These are phyloP conservation scores for Pythium monospermum DNA, from an alignment of 352 stramenopile species.

Conservation along the genomic window DNA sequence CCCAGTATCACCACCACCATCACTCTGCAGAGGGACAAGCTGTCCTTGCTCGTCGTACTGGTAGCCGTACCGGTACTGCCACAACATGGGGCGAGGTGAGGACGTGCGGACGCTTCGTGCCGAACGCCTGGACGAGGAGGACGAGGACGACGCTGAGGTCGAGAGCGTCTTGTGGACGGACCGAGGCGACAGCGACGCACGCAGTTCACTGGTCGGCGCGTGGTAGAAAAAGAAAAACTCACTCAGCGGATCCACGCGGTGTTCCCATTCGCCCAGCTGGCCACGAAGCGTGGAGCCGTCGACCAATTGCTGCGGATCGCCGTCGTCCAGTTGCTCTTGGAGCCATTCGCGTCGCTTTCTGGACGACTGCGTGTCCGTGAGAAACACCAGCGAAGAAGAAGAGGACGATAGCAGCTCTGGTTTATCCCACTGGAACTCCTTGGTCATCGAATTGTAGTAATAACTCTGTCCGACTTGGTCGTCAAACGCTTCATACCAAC, in stretches of 20 bases:
- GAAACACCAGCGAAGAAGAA: too few relatives aligned
- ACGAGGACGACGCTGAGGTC: background rate
- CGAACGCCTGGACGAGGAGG: conserved; percentile 6
- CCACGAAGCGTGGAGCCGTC: conserved; percentile 24
- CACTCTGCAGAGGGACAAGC: conserved; percentile 25
- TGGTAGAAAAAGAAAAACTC: conserved; percentile 72
- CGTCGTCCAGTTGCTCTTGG: conserved; percentile 36
- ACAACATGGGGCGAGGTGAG: conserved; percentile 41
- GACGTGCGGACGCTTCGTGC: conserved; percentile 24
- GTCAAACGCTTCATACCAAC: conserved; percentile 79
- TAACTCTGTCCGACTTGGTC: conserved; percentile 60
- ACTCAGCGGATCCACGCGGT: conserved; percentile 53
- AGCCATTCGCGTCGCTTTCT: conserved; percentile 41
- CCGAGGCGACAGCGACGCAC: conserved; percentile 52
- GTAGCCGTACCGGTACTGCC: conserved; percentile 77
- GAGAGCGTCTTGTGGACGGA: conserved; percentile 32
- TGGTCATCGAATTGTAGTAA: conserved; percentile 69
- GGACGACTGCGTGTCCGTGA: conserved; percentile 39
- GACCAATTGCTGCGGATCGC: conserved; percentile 29
- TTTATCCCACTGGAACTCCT: conserved; percentile 75
- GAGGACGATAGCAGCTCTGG: conserved; percentile 27
- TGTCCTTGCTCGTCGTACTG: conserved; percentile 38
- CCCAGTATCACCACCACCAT: too few relatives aligned
- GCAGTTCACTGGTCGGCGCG: conserved; percentile 33
- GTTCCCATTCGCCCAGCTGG: conserved; percentile 55